Conservation (phyloP, 2,329 filamentous ascomycete genomes). For the Cladophialophora chaetospira region DNA sequence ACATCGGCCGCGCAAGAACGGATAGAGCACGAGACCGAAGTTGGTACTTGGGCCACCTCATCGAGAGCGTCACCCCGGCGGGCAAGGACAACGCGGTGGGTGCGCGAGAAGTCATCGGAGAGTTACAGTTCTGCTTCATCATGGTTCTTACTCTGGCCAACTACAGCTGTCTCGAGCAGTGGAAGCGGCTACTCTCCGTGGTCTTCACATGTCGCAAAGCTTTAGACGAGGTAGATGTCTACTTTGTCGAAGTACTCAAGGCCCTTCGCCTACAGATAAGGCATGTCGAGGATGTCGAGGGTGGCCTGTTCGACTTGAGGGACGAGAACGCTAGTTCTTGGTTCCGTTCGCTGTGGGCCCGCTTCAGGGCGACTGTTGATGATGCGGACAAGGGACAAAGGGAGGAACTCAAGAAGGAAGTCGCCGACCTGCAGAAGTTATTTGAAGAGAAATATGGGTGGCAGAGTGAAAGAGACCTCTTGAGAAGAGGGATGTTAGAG, state of each 20-base stretch:
- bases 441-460: slow-evolving; percentile 59
- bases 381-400: slow-evolving; percentile 41
- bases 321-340: slow-evolving; percentile 54
- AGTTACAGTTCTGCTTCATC: slow-evolving; percentile 64
- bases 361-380: slow-evolving; percentile 56
- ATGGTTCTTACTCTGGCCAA: slow-evolving; percentile 67
- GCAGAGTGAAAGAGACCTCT: slow-evolving; percentile 55
- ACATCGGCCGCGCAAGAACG: slow-evolving; percentile 63
- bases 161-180: slow-evolving; percentile 66
- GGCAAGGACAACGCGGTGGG: slow-evolving; percentile 37
- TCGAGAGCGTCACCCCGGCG: slow-evolving; percentile 38
- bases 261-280: slow-evolving; percentile 56
- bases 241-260: slow-evolving; percentile 56
- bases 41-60: slow-evolving; percentile 61
- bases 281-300: slow-evolving; percentile 61
- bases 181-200: slow-evolving; percentile 61
- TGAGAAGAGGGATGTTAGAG: slow-evolving; percentile 60
- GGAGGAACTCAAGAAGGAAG: slow-evolving; percentile 50
- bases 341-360: slow-evolving; percentile 54
- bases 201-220: slow-evolving; percentile 60
- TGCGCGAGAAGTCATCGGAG: slow-evolving; percentile 53
- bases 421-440: slow-evolving; percentile 58
- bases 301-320: slow-evolving; percentile 61
- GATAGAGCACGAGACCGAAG: slow-evolving; percentile 64
- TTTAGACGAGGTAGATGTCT: slow-evolving; percentile 48